A percentile compares a stretch with the other conserved stretches of the same genome.
Evolutionary conservation across 129 eudicot species (phyloP).

Genomic region (Centaurea solstitialis): DNA sequence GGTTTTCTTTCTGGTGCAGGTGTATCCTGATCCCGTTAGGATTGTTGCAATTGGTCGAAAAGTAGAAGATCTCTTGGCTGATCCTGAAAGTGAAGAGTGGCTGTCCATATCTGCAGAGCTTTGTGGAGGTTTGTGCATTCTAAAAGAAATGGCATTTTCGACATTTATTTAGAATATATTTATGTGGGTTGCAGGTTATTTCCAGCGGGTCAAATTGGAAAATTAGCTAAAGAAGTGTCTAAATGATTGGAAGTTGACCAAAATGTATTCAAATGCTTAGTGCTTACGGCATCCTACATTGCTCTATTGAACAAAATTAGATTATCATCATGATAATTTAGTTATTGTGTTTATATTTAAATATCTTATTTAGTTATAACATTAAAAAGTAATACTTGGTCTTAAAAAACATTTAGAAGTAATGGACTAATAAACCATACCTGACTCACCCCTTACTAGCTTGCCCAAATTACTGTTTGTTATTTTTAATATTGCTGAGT

Average conservation of each 20-base stretch:
- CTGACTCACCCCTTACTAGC: background rate
- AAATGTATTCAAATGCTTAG: background rate
- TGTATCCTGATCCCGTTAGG: slow-evolving; percentile 96
- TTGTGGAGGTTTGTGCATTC: slow-evolving; percentile 68
- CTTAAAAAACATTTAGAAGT: no score
- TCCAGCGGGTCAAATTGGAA: background rate
- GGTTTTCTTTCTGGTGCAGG: slow-evolving; percentile 37
- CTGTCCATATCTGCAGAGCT: slow-evolving; percentile 79
- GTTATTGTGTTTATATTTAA: no score
- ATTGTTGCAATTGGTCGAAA: slow-evolving; percentile 82
- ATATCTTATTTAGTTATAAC: no score
- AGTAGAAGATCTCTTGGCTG: slow-evolving; percentile 76
- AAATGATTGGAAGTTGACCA: background rate
- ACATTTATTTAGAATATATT: background rate
- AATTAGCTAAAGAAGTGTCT: background rate
- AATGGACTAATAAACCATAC: background rate
- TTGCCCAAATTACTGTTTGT: background rate
- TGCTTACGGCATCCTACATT: background rate
- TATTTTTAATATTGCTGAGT: background rate
- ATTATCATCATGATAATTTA: no score
- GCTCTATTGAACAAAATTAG: no score
- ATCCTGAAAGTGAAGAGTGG: slow-evolving; percentile 85
- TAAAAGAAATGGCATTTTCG: background rate
- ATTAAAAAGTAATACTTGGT: no score
- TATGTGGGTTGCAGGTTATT: background rate